These are phyloP conservation scores for Melaleuca quinquenervia DNA, from an alignment of 345 rosid species.

Conservation along the genomic window DNA sequence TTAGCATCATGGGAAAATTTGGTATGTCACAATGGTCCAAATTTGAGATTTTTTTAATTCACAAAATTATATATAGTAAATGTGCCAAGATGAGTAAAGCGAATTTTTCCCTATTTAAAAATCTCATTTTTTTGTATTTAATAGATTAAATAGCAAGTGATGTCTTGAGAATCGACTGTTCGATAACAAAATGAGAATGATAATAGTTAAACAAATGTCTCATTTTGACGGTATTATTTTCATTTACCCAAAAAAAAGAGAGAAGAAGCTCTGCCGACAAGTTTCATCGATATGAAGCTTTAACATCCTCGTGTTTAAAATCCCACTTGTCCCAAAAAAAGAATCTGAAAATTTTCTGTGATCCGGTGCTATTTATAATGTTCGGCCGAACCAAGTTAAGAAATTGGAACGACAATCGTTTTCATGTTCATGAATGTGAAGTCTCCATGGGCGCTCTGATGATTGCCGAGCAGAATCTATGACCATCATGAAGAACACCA, in stretches of 20 bases:
- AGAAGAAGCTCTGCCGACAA: background rate
- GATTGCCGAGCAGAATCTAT: background rate
- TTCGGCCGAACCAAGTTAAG: background rate
- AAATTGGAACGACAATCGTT: background rate
- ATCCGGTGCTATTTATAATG: background rate
- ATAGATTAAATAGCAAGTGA: background rate
- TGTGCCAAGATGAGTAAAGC: too few relatives aligned
- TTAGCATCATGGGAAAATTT: too few relatives aligned
- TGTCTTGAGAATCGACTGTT: background rate
- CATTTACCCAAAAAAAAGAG: background rate
- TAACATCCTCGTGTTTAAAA: background rate
- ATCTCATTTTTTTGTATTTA: rapidly evolving
- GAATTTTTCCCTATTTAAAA: background rate
- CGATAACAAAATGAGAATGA: background rate
- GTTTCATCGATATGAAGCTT: background rate
- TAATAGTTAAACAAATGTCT: background rate
- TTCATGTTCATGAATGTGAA: background rate
- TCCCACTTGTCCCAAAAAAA: background rate
- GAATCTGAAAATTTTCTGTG: background rate
- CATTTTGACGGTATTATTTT: background rate
- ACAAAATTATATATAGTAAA: too few relatives aligned
- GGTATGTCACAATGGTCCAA: too few relatives aligned
- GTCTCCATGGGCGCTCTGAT: background rate
- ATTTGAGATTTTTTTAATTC: too few relatives aligned
- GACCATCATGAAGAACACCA: background rate